A percentile compares a stretch with the other conserved stretches of the same genome.
Conservation (phyloP, 2,329 filamentous ascomycete species). For the Monascus ruber region DNA sequence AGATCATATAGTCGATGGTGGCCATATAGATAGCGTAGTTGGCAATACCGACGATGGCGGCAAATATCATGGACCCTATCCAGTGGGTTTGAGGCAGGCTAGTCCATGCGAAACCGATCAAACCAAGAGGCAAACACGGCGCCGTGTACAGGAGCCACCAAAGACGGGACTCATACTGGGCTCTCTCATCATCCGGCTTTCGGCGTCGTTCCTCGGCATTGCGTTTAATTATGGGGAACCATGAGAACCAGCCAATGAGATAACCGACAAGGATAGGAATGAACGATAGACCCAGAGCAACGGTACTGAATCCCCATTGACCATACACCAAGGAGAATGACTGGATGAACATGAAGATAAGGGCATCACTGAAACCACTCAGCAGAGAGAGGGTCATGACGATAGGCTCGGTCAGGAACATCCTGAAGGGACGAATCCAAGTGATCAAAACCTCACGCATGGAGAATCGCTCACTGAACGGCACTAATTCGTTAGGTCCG, state of each 20-base stretch:
- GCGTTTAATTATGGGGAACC: conserved; percentile 44
- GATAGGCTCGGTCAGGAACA: conserved; percentile 56
- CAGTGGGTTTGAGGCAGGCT: conserved; percentile 46
- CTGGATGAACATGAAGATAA: conserved; percentile 58
- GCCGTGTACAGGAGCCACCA: conserved; percentile 51
- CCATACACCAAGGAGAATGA: conserved; percentile 49
- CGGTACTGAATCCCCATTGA: conserved; percentile 46
- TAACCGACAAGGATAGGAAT: conserved; percentile 49
- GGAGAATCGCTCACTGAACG: conserved; percentile 49
- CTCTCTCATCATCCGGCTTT: conserved; percentile 39
- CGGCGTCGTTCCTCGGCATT: conserved; percentile 35
- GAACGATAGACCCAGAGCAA: conserved; percentile 42
- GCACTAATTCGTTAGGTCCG: conserved; percentile 59
- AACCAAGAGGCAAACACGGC: conserved; percentile 47
- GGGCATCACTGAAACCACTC: conserved; percentile 52
- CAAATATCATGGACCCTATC: conserved; percentile 52
- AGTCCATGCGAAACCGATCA: conserved; percentile 54
- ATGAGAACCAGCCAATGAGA: conserved; percentile 46
- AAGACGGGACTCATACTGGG: conserved; percentile 55
- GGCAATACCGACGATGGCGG: conserved; percentile 50
- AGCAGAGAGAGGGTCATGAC: conserved; percentile 50
- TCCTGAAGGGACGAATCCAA: conserved; percentile 51
- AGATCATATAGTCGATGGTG: conserved; percentile 58
- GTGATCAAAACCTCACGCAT: conserved; percentile 45
- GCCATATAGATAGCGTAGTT: conserved; percentile 56